Base-by-base conservation (phyloP, 2,329 filamentous ascomycete genomes). In the Fusarium tjaetaba region DNA sequence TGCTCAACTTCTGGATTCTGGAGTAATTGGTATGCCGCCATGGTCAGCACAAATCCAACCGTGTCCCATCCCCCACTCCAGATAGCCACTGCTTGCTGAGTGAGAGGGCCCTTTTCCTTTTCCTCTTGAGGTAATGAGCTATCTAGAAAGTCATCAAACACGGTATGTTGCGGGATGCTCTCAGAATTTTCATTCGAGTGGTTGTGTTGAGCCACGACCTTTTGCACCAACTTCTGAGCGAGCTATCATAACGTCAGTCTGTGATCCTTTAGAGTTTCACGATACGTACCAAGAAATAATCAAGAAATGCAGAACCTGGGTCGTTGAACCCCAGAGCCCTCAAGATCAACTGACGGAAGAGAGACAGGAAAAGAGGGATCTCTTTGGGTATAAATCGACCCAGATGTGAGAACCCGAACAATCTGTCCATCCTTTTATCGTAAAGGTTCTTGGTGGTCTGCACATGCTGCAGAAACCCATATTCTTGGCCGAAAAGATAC, bases 21-120 rank as follows among this genome's bases (percentile, higher is more conserved):
- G 5, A 60, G 41, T 9, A 63, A 30, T n/a, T 62, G 60, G n/a
- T 60, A 62, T 8, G 41, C 20, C 4, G 39, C 60, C 60, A 62
- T 32, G 15, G 41, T 62, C 24, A 62, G 20, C 4, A 41, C 39
- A 15, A 53, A 65, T 22, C 62, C 61, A 22, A 59, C 42, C 10
- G 46, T 46, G n/a, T 65, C 62, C 62, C 46, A 62, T 15, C 57
- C 62, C 14, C 57, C 57, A 20, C 57, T 65, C 62, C 46, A 65
- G 26, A 53, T 65, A 5, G 62, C 57, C 22, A 65, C 34, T 18
- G 62, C 46, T 48, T 65, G 57, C 15, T 62, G 57, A 20, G 57
- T 42, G 11, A 65, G 62, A 22, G 57, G 57, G 7, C 46, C 46
- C 5, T 52, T 52, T 45, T 41, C 45, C 22, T 62, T 65, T 26